Evolutionary conservation across 345 rosid genomes (phyloP).

Genomic region (Moricandia moricandioides): DNA sequence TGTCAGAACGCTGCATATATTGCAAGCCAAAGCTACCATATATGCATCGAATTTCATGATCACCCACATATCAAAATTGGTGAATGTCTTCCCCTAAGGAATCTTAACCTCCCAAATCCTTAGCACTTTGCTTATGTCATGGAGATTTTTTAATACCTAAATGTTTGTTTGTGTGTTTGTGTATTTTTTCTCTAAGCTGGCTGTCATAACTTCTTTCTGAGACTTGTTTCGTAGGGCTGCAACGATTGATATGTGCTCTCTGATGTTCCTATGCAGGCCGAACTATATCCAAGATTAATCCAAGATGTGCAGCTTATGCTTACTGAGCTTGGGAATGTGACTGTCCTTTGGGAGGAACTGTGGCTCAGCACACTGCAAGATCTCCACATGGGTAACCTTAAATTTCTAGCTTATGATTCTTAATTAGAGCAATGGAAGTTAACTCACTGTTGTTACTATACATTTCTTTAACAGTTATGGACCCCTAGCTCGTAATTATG

Average conservation of each 20-base stretch:
- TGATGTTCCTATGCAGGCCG: conserved; percentile 55
- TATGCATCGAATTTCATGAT: neutral
- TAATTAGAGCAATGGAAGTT: neutral
- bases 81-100: neutral
- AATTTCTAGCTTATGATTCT: conserved; percentile 8
- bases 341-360: conserved; percentile 97
- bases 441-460: neutral
- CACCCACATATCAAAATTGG: neutral
- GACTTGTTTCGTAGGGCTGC: conserved; percentile 11
- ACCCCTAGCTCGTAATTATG: neutral
- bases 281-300: conserved; percentile 77
- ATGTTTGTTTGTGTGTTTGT: neutral
- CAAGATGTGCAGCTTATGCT: conserved; percentile 95
- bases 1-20: conserved; percentile 3
- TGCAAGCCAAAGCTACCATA: conserved; percentile 10
- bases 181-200: neutral
- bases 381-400: conserved; percentile 74
- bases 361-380: conserved; percentile 98
- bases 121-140: neutral
- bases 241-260: conserved; percentile 7
- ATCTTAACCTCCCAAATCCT: neutral
- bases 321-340: conserved; percentile 78
- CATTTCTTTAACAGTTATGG: neutral
- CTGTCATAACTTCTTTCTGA: neutral
- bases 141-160: neutral